phyloP scores from a whole-genome alignment of 345 rosid species.

The Euphorbia tirucalli region DNA sequence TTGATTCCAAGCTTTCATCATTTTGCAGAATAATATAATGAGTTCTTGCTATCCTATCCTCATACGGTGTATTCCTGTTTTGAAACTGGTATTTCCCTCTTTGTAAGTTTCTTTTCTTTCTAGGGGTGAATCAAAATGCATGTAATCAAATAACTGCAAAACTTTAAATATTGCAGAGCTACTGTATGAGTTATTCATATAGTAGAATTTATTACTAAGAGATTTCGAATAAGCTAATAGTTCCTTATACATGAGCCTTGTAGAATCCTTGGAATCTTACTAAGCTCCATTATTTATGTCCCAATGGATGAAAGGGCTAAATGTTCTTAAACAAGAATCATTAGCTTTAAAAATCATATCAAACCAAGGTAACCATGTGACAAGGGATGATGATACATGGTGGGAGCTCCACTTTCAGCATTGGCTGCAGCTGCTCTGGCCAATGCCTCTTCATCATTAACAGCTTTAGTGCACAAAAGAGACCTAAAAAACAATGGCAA shows the following conservation, averaged over 20 bases:
- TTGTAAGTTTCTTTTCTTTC: background rate
- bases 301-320: background rate
- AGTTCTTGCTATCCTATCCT: background rate
- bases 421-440: slow-evolving; percentile 65
- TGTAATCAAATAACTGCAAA: background rate
- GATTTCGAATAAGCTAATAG: background rate
- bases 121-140: background rate
- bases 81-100: background rate
- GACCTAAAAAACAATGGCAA: slow-evolving; percentile 39
- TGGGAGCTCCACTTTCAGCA: slow-evolving; percentile 71
- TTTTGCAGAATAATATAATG: background rate
- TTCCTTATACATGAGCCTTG: background rate
- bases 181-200: background rate
- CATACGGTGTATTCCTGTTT: background rate
- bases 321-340: slow-evolving; percentile 12
- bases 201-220: background rate
- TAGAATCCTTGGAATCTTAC: background rate
- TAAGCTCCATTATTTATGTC: background rate
- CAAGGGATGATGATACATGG: slow-evolving; percentile 57
- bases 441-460: slow-evolving; percentile 68
- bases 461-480: slow-evolving; percentile 43
- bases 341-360: slow-evolving; percentile 21
- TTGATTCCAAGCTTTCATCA: no score
- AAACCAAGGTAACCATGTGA: slow-evolving; percentile 27
- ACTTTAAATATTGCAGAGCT: background rate